Conservation (phyloP, 2,329 filamentous ascomycete genomes). For the Cytospora schulzeri region DNA sequence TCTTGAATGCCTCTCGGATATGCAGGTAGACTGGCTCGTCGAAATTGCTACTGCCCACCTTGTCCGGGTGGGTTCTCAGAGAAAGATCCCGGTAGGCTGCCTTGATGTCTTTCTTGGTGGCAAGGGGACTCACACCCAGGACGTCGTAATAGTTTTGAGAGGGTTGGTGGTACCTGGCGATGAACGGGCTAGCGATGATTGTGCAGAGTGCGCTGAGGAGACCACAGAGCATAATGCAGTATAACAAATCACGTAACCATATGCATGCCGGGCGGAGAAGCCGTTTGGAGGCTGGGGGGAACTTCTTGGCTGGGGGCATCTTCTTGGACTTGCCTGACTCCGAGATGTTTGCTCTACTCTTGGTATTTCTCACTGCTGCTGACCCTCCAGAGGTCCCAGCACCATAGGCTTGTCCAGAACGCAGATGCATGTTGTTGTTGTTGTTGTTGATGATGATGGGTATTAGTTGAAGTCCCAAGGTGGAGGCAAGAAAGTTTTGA, state of each 20-base stretch:
- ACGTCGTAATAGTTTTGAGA: background rate
- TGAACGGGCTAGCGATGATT: background rate
- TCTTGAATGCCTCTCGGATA: background rate
- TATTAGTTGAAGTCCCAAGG: too few relatives aligned
- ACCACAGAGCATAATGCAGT: background rate
- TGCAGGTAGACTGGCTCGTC: background rate
- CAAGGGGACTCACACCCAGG: background rate
- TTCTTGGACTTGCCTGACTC: background rate
- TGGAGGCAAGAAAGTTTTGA: background rate
- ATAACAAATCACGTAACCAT: background rate
- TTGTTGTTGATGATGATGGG: too few relatives aligned
- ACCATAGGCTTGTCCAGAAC: background rate
- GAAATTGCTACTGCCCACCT: background rate
- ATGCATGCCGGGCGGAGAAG: background rate
- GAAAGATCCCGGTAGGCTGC: background rate
- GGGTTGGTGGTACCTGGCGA: background rate
- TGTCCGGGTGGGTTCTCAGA: background rate
- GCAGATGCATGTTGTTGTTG: background rate
- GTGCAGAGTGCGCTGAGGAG: background rate
- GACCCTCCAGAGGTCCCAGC: background rate
- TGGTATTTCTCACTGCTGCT: background rate
- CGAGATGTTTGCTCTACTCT: background rate
- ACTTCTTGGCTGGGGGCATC: background rate
- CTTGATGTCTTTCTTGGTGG: background rate
- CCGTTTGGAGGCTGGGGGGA: background rate